Conservation (phyloP, 768 basidiomycete genomes). For the Russula abietina region DNA sequence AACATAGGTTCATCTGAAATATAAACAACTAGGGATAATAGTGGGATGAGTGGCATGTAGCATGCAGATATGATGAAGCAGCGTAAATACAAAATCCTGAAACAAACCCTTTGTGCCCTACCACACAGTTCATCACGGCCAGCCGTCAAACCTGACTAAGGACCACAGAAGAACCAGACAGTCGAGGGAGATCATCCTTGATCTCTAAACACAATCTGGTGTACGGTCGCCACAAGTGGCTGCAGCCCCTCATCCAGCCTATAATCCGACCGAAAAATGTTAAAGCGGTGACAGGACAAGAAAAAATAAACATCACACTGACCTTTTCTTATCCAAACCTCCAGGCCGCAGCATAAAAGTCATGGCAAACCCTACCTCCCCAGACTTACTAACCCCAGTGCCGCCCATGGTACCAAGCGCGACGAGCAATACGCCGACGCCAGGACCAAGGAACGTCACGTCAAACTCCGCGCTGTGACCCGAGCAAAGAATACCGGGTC, state of each 20-base stretch:
- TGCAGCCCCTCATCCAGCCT: neutral
- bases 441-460: slow-evolving; percentile 3
- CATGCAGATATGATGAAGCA: neutral
- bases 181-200: neutral
- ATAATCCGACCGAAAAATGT: neutral
- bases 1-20: neutral
- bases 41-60: too few species aligned
- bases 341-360: slow-evolving; percentile 11
- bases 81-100: neutral
- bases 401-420: slow-evolving; percentile 2
- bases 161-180: neutral
- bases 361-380: slow-evolving; percentile 7
- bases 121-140: neutral
- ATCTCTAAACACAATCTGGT: slow-evolving; percentile 16
- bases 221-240: slow-evolving; percentile 16
- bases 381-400: neutral
- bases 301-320: neutral
- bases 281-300: neutral
- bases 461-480: slow-evolving; percentile 9
- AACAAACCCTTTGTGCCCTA: neutral
- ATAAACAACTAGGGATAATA: neutral
- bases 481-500: slow-evolving; percentile 4
- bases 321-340: neutral
- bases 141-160: too few species aligned
- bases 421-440: slow-evolving; percentile 13